These are phyloP conservation scores for Curvularia spicifera DNA, from an alignment of 2,329 filamentous ascomycete species.

Conservation along the genomic window DNA sequence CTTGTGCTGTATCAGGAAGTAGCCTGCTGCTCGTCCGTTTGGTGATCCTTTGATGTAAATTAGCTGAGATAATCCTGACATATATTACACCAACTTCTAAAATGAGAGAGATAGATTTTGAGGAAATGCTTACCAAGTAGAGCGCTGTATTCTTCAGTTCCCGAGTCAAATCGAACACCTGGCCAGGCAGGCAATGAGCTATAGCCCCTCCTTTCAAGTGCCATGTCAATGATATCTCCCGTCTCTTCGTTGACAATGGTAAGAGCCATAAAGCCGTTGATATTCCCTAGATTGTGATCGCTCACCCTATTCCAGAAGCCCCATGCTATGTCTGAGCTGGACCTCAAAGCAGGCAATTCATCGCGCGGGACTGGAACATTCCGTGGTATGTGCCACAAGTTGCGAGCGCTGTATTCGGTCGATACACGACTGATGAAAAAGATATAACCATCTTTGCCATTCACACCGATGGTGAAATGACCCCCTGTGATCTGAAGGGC, in stretches of 20 bases:
- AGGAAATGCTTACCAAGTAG: conserved; percentile 3
- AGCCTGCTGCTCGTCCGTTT: conserved; percentile 1
- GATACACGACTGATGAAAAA: conserved; percentile 3
- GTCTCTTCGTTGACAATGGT: conserved; percentile 1
- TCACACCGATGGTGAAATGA: not conserved
- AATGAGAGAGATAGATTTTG: not conserved
- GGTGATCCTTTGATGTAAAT: conserved; percentile 5
- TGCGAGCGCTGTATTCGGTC: not conserved
- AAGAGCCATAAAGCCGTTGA: not conserved
- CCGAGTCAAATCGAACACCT: not conserved
- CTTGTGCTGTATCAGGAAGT: conserved; percentile 14
- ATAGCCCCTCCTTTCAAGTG: not conserved
- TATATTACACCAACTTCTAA: not conserved
- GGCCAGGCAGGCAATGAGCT: not conserved
- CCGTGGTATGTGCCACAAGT: not conserved
- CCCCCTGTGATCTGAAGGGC: not conserved
- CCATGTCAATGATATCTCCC: not conserved
- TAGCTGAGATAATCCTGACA: not conserved
- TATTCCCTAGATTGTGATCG: not conserved
- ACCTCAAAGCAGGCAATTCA: conserved; percentile 4
- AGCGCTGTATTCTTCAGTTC: conserved; percentile 3
- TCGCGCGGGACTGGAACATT: not conserved
- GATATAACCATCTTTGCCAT: not conserved
- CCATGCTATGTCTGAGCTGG: conserved; percentile 11
- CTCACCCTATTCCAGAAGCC: conserved; percentile 7